Percentiles rank a stretch among this genome's conserved stretches.
These are phyloP conservation scores for Auriscalpium microsporum DNA, from an alignment of 768 basidiomycete genomes.

Conservation along the genomic window DNA sequence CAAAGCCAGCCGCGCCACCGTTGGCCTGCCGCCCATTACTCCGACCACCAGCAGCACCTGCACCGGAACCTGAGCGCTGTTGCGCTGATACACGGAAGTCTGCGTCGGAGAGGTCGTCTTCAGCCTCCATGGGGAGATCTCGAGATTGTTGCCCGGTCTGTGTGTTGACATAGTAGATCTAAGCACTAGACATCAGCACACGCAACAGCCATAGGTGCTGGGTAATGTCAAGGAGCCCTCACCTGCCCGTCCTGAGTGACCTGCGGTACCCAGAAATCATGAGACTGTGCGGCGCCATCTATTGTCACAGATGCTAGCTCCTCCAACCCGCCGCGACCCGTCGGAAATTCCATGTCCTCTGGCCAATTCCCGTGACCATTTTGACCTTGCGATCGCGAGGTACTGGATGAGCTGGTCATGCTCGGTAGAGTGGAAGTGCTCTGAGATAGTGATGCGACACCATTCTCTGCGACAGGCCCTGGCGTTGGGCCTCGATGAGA, in stretches of 20 bases:
- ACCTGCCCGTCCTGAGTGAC: conserved; percentile 81
- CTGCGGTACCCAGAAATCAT: conserved; percentile 88
- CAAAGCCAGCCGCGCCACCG: conserved; percentile 43
- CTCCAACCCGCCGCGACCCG: conserved; percentile 27
- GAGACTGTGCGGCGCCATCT: conserved; percentile 35
- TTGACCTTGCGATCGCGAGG: conserved; percentile 17
- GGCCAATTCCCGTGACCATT: conserved; percentile 50
- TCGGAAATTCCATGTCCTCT: conserved; percentile 30
- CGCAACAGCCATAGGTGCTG: neutral
- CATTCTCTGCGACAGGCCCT: conserved; percentile 20
- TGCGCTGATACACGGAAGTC: conserved; percentile 53
- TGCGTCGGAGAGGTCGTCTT: conserved; percentile 54
- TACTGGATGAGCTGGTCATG: conserved; percentile 25
- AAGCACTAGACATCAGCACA: neutral
- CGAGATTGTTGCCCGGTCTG: conserved; percentile 75
- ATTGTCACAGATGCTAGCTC: conserved; percentile 23
- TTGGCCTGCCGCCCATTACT: conserved; percentile 3
- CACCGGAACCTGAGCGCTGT: conserved; percentile 45
- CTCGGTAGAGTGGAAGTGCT: conserved; percentile 28
- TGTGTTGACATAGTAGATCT: conserved; percentile 96
- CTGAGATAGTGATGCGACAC: conserved; percentile 11
- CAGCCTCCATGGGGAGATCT: conserved; percentile 73
- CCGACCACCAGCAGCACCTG: conserved; percentile 35
- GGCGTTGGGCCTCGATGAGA: conserved; percentile 11
- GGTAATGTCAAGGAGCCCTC: conserved; percentile 21